A percentile compares a stretch with the other conserved stretches of the same genome.
phyloP scores from a whole-genome alignment of 768 basidiomycete genomes.

The Lenzites betulinus region DNA sequence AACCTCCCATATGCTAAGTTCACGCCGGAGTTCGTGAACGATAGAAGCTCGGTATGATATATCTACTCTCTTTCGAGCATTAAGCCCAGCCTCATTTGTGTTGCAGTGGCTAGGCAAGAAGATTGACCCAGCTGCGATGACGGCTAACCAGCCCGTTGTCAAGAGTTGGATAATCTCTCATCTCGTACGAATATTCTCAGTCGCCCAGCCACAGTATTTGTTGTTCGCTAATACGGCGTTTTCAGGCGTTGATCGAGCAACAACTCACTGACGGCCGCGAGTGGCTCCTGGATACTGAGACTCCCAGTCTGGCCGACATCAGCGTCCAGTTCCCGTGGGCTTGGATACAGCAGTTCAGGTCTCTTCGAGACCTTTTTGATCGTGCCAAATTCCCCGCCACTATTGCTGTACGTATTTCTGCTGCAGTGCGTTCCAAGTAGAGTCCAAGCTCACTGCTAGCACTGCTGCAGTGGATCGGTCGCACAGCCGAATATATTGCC shows the following conservation, averaged over 20 bases:
- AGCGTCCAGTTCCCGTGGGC: slow-evolving; percentile 49
- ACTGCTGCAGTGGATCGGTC: slow-evolving; percentile 47
- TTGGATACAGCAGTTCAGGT: slow-evolving; percentile 45
- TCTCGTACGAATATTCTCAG: slow-evolving; percentile 38
- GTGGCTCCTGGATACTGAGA: slow-evolving; percentile 58
- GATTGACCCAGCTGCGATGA: slow-evolving; percentile 27
- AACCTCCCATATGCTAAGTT: slow-evolving; percentile 53
- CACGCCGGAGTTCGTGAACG: slow-evolving; percentile 48
- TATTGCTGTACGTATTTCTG: slow-evolving; percentile 38
- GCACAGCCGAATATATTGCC: slow-evolving; percentile 39
- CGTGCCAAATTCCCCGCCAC: slow-evolving; percentile 40
- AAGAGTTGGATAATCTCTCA: slow-evolving; percentile 48
- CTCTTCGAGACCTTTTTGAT: slow-evolving; percentile 39
- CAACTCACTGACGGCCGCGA: slow-evolving; percentile 54
- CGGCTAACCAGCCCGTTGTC: slow-evolving; percentile 32
- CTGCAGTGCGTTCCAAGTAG: neutral
- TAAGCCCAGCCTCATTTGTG: neutral
- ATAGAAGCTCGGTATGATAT: slow-evolving; percentile 46
- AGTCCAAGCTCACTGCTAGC: neutral
- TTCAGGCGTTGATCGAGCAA: slow-evolving; percentile 40
- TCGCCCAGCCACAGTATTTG: neutral
- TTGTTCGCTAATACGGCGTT: neutral
- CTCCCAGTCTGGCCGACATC: slow-evolving; percentile 54
- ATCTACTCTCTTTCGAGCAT: too few species aligned
- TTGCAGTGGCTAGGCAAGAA: slow-evolving; percentile 19